Evolutionary conservation across 1,284 basidiomycete species (phyloP), one percentile per base, ranked within the genome.

Genomic region (Bjerkandera adusta): DNA sequence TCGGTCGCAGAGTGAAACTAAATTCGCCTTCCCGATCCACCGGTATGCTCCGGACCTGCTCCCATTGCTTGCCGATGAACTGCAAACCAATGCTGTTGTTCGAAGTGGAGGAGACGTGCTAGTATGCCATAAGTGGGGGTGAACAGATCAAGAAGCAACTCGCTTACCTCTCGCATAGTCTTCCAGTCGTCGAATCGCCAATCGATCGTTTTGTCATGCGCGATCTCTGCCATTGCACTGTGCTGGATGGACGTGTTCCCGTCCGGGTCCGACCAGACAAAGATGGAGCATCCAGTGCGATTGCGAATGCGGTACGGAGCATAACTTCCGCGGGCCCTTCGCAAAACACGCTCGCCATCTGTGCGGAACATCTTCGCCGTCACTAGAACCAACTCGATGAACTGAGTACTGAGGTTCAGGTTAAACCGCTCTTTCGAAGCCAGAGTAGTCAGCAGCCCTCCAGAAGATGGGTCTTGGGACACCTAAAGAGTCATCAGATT

Each of bases 131-230:
- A 12, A 37, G 40, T 21, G 30, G 15, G 4, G n/a, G 20, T 7
- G 4, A 16, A 37, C 52, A 36, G 20, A 26, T 36, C 35, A 20
- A 34, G 25, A 34, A n/a, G 13, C 13, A 22, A 32, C 22, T 27
- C 8, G 54, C 72, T 53, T 60, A 92, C 92, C 72, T 99, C 97
- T 63, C 97, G 85, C 71, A 92, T 88, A 6, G 86, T 85, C 66
- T 89, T 89, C 88, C 93, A 96, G 60, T 99, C 96, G 62, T 98
- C 94, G 60, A 99, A 99, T 48, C 94, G 77, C 97, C 97, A 99
- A 42, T 98, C 96, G 12, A 92, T 73, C 2, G 80, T 83, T 54
- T 89, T 78, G 36, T 89, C 88, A 54, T 95, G 82, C 24, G 77
- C 67, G 46, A 90, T 73, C 62, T 79, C 82, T 36, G 78, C 68